Base-by-base conservation (phyloP, 805 yeast genomes). In the Komagataella pastoris region DNA sequence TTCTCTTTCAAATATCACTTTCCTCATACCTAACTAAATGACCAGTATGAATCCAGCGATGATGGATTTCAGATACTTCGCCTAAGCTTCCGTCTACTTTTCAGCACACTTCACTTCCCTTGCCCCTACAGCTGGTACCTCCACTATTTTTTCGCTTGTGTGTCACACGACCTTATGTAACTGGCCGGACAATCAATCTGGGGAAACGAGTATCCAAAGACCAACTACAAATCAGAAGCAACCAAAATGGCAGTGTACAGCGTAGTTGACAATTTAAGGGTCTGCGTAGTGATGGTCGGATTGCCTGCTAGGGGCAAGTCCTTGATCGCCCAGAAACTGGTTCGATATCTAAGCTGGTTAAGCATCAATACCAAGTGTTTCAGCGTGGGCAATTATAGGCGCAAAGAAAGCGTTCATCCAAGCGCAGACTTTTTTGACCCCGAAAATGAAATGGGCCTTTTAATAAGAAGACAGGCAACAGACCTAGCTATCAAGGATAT, bases 251-350 rank as follows among this genome's bases (percentile, higher is more conserved):
- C 81, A n/a, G 77, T 76, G 10, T 76, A 76, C 58, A 70, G 79
- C 10, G 71, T 77, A 44, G 83, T 81, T 43, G 87, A 81, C 59
- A 83, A 85, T 61, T 75, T 84, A 50, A 75, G 89, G 56, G 81
- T 88, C 24, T 88, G 95, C 70, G 96, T 88, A 46, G 83, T 88
- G 17, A 85, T 88, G 86, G 93, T 86, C 44, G 95, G 95, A 1
- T 69, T 85, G 45, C 95, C 95, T 10, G 91, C 93, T 12, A 77
- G 98, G 53, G 99, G 99, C 3, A 93, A 93, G 66, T 85, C 96
- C 3, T 82, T 89, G 65, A 91, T 93, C 55, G 89, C 98, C 2
- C 96, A 89, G 63, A 93, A 91, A 64, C 70, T 93, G 51, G 96
- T 91, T 36, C 76, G 98, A 48, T 93, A 91, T 62, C 74, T 93